Conservation (phyloP, 768 basidiomycete species). For the Auriscalpium orientale region DNA sequence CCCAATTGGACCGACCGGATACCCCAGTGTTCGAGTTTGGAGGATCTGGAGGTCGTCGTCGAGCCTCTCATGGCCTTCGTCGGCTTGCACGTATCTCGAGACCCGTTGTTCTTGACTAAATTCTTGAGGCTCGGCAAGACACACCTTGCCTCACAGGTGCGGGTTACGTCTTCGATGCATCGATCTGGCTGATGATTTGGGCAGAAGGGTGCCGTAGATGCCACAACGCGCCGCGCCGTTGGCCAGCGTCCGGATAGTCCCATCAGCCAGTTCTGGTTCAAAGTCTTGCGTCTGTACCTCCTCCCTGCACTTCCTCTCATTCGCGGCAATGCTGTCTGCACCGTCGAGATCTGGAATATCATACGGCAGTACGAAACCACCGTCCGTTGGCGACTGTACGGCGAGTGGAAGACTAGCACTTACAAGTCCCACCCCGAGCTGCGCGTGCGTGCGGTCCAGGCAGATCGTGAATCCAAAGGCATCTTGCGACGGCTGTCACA, state of each 20-base stretch:
- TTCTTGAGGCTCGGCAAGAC: conserved; percentile 69
- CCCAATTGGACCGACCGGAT: conserved; percentile 72
- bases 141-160: conserved; percentile 51
- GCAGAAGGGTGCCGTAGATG: conserved; percentile 41
- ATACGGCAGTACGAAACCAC: conserved; percentile 72
- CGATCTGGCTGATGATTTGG: conserved; percentile 3
- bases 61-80: conserved; percentile 77
- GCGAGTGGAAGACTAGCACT: conserved; percentile 79
- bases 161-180: conserved; percentile 4
- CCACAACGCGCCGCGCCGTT: conserved; percentile 52
- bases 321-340: conserved; percentile 79
- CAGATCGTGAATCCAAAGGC: conserved; percentile 81
- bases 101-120: conserved; percentile 71
- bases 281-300: conserved; percentile 68
- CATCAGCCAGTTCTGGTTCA: conserved; percentile 76
- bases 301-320: conserved; percentile 85
- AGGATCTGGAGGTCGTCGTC: conserved; percentile 68
- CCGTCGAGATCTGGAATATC: conserved; percentile 89
- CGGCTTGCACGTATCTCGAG: conserved; percentile 74
- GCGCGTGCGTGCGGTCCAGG: conserved; percentile 71
- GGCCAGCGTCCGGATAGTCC: conserved; percentile 52
- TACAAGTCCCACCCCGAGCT: conserved; percentile 77
- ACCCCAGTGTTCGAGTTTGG: conserved; percentile 52
- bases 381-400: conserved; percentile 85
- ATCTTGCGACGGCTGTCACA: conserved; percentile 82